Conservation (phyloP, 2,329 filamentous ascomycete species). For the Talaromyces sp. region DNA sequence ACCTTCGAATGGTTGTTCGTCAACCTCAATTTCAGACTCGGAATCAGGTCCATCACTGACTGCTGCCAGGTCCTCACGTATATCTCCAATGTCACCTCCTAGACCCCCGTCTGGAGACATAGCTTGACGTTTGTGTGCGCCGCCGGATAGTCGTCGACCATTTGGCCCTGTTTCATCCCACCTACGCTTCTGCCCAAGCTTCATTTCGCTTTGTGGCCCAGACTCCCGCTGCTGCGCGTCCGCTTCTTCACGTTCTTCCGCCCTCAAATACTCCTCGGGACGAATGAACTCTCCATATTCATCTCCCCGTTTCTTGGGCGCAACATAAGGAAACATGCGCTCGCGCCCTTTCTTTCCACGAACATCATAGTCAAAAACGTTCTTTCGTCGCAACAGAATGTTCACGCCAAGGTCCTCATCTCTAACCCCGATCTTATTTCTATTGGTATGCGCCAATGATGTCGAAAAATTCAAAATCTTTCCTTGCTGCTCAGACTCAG, state of each 20-base stretch:
- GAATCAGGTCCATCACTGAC: slow-evolving; percentile 59
- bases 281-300: slow-evolving; percentile 94
- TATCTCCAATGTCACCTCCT: slow-evolving; percentile 51
- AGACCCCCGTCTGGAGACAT: slow-evolving; percentile 23
- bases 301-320: slow-evolving; percentile 75
- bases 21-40: slow-evolving; percentile 52
- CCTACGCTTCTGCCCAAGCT: slow-evolving; percentile 86
- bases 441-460: slow-evolving; percentile 75
- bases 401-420: slow-evolving; percentile 93
- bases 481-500: slow-evolving; percentile 85
- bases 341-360: slow-evolving; percentile 88
- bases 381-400: slow-evolving; percentile 81
- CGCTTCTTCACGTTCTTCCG: slow-evolving; percentile 81
- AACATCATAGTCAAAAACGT: slow-evolving; percentile 90
- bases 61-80: slow-evolving; percentile 45
- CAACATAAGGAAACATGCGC: slow-evolving; percentile 83
- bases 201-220: slow-evolving; percentile 57
- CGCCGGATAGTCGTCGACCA: slow-evolving; percentile 43
- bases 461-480: slow-evolving; percentile 87
- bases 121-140: slow-evolving; percentile 44
- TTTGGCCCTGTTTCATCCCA: slow-evolving; percentile 71
- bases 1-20: slow-evolving; percentile 54
- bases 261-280: slow-evolving; percentile 88
- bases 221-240: slow-evolving; percentile 60
- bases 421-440: slow-evolving; percentile 80